A percentile compares a stretch with the other conserved stretches of the same genome.
These are phyloP conservation scores for Phalaenopsis hybrid DNA, from an alignment of 116 monocot species.

Conservation along the genomic window DNA sequence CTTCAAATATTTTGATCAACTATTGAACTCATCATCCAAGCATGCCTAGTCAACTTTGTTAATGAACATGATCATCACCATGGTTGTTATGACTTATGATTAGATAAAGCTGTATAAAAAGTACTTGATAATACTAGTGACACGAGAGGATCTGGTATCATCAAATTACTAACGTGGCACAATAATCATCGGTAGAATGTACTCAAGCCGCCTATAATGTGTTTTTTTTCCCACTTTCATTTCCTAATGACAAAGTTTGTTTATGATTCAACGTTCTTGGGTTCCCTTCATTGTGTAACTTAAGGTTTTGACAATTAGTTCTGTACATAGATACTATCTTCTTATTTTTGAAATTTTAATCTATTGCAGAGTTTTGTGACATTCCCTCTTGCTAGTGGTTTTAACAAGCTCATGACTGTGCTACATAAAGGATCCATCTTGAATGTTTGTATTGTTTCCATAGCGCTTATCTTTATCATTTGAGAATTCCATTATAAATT, in stretches of 20 bases:
- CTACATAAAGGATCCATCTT: slow-evolving; percentile 1
- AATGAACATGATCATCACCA: no score
- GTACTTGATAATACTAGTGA: no score
- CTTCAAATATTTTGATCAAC: no score
- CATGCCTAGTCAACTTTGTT: no score
- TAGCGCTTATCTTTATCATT: slow-evolving; percentile 3
- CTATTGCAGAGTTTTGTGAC: slow-evolving; percentile 1
- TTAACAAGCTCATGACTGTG: slow-evolving; percentile 3
- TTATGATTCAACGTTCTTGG: background rate
- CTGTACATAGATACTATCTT: background rate
- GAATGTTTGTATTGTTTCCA: background rate
- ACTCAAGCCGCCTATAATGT: background rate
- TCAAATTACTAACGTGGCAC: no score
- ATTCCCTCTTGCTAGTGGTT: background rate
- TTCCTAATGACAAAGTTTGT: background rate
- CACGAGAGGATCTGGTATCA: no score
- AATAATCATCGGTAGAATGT: background rate
- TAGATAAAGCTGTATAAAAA: no score
- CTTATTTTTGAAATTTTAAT: slow-evolving; percentile 1
- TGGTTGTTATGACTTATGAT: no score
- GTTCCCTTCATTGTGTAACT: background rate
- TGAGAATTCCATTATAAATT: background rate
- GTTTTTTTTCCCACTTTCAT: background rate
- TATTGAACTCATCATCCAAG: no score
- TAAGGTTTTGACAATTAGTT: slow-evolving; percentile 1